Evolutionary conservation across 768 basidiomycete genomes (phyloP), one percentile per base, ranked within the genome.

Genomic region (Pleurotus eryngii): DNA sequence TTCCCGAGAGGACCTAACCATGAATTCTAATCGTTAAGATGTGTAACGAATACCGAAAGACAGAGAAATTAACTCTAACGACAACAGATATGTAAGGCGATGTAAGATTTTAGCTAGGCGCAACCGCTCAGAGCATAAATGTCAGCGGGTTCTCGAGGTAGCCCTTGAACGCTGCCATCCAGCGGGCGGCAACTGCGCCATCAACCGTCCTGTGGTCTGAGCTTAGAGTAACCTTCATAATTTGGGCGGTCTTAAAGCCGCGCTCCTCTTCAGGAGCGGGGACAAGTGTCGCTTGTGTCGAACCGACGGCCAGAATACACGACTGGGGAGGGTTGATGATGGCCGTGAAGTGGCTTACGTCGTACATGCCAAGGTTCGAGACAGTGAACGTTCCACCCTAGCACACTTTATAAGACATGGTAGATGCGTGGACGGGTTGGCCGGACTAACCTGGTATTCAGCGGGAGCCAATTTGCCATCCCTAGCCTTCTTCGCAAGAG

Each of bases 241-340:
- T 79, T 67, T 93, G 87, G 15, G 82, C 82, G 17, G 86, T 87
- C 82, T 94, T 98, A 81, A 96, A 99, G 40, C 96, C 97, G 68
- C 90, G 93, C 69, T 94, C 93, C 63, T 91, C 87, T 66, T 92
- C 89, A 0, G 89, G 84, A 20, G 92, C 94, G 35, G 92, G 89
- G 17, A 95, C 86, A 14, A 98, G 76, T 54, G 88, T 89, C n/a
- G 91, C 82, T 69, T 86, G 81, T 15, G 93, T 94, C 17, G 87
- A 81, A 37, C 97, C 95, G 64, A 98, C 85, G 46, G 97, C 97
- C 59, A 99, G 87, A 67, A 98, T 99, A 75, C 95, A 98, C 47
- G 93, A 92, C 74, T 98, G 97, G 22, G 97, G 97, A 12, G 90
- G 86, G 81, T 99, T 99, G 83, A 99, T 96, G 77, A 99, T 98